Evolutionary conservation across 208 protist genomes (phyloP), one percentile per base, ranked within the genome.

Genomic region (Trypanosoma cruzi): DNA sequence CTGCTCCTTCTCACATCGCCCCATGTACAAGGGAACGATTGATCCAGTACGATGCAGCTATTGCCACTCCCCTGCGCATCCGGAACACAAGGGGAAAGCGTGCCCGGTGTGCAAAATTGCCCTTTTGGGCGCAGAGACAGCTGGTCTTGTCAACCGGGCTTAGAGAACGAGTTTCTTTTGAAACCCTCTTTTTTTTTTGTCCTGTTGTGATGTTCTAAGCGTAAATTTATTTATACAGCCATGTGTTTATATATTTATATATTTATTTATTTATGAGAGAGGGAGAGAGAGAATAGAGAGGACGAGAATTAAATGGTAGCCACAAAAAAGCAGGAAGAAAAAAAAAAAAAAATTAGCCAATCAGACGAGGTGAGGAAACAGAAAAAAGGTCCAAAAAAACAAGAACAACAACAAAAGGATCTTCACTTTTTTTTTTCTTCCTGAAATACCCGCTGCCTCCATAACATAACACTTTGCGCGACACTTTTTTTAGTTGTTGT

Each of bases 31-130:
- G 71, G 90, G 81, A 28, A 84, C 78, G 20, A 71, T 79, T 52
- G 80, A 81, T 29, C 69, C 73, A 1, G 54, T 98, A 53, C 66
- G 80, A 29, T 99, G 98, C 82, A 79, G 93, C 44, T 99, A 92
- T 65, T 99, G 98, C 81, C 56, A 66, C 29, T 85, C 96, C 8
- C 68, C 85, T 3, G 98, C 87, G 32, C 26, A 86, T 14, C 93
- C 94, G 18, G 32, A 86, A 28, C 82, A 84, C 71, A 85, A 82
- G 44, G 88, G 86, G 8, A 71, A 67, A 42, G 34, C 88, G 14
- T 98, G 95, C 70, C 69, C 81, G 2, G 78, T 97, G 7, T 97
- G 93, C 79, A 71, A 74, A 46, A 71, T 97, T 29, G 65, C 85
- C 7, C 53, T 75, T 52, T 76, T 96, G 40, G 94, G 94, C 37